A percentile compares a stretch with the other conserved stretches of the same genome.
Conservation (phyloP, 352 stramenopile species). For the Globisporangium nodosum region DNA sequence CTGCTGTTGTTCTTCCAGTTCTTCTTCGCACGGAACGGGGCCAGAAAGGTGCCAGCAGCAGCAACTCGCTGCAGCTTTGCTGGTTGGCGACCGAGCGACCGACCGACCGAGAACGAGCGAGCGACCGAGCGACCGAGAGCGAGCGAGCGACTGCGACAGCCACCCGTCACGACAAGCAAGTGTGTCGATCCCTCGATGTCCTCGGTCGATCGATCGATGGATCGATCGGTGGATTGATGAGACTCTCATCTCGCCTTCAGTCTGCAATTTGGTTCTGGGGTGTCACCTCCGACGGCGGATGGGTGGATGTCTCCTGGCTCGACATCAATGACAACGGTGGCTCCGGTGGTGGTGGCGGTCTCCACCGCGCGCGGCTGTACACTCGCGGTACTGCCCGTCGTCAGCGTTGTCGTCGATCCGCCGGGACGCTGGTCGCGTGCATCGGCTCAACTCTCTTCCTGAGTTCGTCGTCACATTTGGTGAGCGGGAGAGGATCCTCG, state of each 20-base stretch:
- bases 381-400: too few species aligned
- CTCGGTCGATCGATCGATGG: background rate
- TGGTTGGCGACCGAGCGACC: background rate
- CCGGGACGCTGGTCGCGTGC: too few species aligned
- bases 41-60: background rate
- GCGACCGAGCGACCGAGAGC: background rate
- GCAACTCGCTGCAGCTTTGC: background rate
- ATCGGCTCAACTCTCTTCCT: background rate
- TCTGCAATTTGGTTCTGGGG: too few species aligned
- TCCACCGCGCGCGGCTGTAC: too few species aligned
- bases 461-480: constrained; percentile 2
- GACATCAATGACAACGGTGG: too few species aligned
- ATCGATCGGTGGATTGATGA: too few species aligned
- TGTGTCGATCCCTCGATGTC: too few species aligned
- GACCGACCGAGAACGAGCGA: background rate
- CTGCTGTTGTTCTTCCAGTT: background rate
- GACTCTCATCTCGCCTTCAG: too few species aligned
- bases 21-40: background rate
- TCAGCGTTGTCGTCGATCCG: too few species aligned
- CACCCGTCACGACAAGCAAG: background rate
- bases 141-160: background rate
- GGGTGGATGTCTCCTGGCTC: too few species aligned
- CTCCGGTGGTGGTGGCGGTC: too few species aligned
- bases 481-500: constrained; percentile 5
- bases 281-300: too few species aligned